A percentile compares a stretch with the other conserved stretches of the same genome.
phyloP scores from a whole-genome alignment of 768 basidiomycete species.

The Rhizopogon roseolus region DNA sequence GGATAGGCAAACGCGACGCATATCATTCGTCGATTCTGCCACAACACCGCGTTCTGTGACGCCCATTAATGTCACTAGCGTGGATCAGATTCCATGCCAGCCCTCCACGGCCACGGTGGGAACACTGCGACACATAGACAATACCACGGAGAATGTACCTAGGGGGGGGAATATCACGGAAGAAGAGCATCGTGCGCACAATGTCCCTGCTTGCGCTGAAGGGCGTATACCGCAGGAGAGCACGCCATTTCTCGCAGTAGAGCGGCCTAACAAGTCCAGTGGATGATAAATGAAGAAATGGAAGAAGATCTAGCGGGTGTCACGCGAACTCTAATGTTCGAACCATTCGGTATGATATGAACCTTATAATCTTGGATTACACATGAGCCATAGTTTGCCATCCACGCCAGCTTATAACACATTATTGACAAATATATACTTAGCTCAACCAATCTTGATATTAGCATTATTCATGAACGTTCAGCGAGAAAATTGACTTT shows the following conservation, averaged over 20 bases:
- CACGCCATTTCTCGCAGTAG: constrained; percentile 10
- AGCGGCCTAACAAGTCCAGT: too few relatives aligned
- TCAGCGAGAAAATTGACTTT: too few relatives aligned
- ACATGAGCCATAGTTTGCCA: too few relatives aligned
- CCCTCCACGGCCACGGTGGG: background rate
- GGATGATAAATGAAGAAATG: too few relatives aligned
- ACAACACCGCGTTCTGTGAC: background rate
- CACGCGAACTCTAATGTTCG: too few relatives aligned
- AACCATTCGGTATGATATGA: too few relatives aligned
- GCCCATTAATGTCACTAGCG: background rate
- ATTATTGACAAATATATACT: too few relatives aligned
- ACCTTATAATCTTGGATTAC: too few relatives aligned
- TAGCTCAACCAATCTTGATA: too few relatives aligned
- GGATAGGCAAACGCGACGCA: background rate
- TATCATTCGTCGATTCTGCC: background rate
- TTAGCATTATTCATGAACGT: too few relatives aligned
- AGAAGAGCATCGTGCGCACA: background rate
- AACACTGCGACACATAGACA: background rate
- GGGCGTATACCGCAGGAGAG: constrained; percentile 5
- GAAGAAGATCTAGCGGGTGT: too few relatives aligned
- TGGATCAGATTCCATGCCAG: background rate
- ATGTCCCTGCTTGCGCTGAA: constrained; percentile 9
- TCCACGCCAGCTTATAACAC: too few relatives aligned
- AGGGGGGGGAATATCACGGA: background rate
- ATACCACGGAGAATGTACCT: background rate